These are phyloP conservation scores for Dendrobium huoshanense DNA, from an alignment of 106 monocot genomes.

Conservation along the genomic window DNA sequence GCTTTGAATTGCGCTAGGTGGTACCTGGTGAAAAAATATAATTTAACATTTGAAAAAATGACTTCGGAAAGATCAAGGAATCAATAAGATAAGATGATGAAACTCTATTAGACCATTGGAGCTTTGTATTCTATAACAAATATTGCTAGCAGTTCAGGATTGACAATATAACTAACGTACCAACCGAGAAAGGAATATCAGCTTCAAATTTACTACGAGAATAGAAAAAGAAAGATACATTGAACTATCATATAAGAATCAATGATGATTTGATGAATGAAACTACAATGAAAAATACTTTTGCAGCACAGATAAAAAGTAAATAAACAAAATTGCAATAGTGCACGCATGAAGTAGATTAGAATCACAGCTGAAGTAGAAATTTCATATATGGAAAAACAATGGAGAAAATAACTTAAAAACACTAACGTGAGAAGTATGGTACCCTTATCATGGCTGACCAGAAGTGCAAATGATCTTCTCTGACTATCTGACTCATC, in stretches of 20 bases:
- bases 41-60: no score
- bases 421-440: not conserved
- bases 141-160: no score
- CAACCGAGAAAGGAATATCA: no score
- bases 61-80: no score
- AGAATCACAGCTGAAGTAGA: not conserved
- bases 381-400: not conserved
- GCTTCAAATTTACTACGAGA: not conserved
- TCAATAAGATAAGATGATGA: no score
- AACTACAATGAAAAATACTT: not conserved
- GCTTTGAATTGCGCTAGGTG: no score
- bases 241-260: not conserved
- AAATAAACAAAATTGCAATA: not conserved
- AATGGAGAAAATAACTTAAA: not conserved
- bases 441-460: conserved; percentile 17
- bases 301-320: not conserved
- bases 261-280: not conserved
- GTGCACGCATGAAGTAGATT: not conserved
- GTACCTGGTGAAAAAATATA: no score
- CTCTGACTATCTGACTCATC: conserved; percentile 15
- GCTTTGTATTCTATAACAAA: no score
- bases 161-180: no score
- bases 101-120: no score
- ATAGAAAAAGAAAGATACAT: not conserved
- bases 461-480: conserved; percentile 24